These are phyloP conservation scores for Tolypocladium guangdongense DNA, from an alignment of 2,329 filamentous ascomycete genomes.

Conservation along the genomic window DNA sequence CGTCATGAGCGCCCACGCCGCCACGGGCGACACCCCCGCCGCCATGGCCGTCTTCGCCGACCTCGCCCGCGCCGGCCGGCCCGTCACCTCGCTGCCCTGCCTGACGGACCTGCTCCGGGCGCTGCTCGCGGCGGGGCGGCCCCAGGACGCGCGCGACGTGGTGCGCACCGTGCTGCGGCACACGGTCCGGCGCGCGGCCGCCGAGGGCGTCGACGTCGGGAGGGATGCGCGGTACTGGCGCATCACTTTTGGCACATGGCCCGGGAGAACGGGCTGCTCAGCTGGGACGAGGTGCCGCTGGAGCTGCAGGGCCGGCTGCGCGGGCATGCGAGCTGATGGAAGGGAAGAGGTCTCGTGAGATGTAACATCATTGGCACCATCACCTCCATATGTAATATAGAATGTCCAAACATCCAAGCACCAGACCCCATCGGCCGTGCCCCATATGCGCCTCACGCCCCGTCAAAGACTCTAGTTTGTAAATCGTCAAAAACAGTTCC, in stretches of 20 bases:
- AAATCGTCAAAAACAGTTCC: background rate
- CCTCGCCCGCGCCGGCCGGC: conserved; percentile 26
- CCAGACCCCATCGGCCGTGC: background rate
- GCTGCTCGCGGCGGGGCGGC: conserved; percentile 14
- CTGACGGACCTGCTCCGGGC: conserved; percentile 30
- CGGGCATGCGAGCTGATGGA: background rate
- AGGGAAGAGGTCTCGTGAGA: background rate
- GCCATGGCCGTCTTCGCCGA: conserved; percentile 39
- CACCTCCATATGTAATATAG: too few species aligned
- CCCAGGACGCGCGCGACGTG: conserved; percentile 18
- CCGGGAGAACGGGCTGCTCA: conserved; percentile 26
- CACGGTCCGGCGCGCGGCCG: conserved; percentile 13
- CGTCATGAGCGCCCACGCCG: conserved; percentile 56
- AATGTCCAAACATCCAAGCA: background rate
- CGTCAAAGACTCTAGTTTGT: background rate
- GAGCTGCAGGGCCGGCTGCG: conserved; percentile 7
- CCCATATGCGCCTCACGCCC: background rate
- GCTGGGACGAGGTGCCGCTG: conserved; percentile 10
- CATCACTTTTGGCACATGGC: conserved; percentile 42
- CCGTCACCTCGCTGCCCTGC: conserved; percentile 29
- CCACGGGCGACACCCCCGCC: conserved; percentile 34
- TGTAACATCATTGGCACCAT: background rate
- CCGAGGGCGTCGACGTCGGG: conserved; percentile 2
- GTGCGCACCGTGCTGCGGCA: conserved; percentile 19
- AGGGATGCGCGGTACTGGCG: conserved; percentile 27